Evolutionary conservation across 108 stramenopile genomes (phyloP), one percentile per base, ranked within the genome.

Genomic region (Fistulifera pelliculosa): DNA sequence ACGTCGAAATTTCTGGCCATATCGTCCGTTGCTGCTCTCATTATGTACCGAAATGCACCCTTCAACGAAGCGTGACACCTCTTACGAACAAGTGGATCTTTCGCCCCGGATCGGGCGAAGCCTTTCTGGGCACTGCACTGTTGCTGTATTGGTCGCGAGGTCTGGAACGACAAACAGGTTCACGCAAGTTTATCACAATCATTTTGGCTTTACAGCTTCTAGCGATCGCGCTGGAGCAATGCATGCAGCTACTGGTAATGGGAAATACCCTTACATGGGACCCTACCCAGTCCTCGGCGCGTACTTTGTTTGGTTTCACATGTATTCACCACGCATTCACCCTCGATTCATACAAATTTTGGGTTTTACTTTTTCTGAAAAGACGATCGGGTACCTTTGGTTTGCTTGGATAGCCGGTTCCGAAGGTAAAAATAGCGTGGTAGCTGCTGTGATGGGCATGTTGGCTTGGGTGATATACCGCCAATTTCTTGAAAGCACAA

Each of bases 121-220:
- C 73, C 8, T 69, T 75, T 1, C 52, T 85, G 41, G 65, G 55
- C 18, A 68, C 64, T 4, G 21, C 44, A 10, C 10, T 47, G 5
- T 18, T 18, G 2, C 19, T 47, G 19, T 22, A 21, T 21, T 56
- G 81, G 11, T 45, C 74, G 51, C 50, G 79, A 38, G 54, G 75
- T 23, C 68, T 80, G 43, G 87, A 90, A 71, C 75, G 83, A n/a
- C 83, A 90, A 71, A 69, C 83, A 65, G 75, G 79, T 10, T 74
- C 65, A 49, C 66, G 70, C 38, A 74, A 73, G 54, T 75, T 82
- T 23, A 61, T 62, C 21, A 62, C 69, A 15, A 79, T 63, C 47
- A 51, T 75, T 21, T n/a, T 70, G 16, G 71, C 61, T 47, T 42
- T 54, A 7, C 55, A 53, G 2, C 12, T 64, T 14, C 16, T 70